phyloP scores from a whole-genome alignment of 1,284 basidiomycete species.

The Megacollybia platyphylla region DNA sequence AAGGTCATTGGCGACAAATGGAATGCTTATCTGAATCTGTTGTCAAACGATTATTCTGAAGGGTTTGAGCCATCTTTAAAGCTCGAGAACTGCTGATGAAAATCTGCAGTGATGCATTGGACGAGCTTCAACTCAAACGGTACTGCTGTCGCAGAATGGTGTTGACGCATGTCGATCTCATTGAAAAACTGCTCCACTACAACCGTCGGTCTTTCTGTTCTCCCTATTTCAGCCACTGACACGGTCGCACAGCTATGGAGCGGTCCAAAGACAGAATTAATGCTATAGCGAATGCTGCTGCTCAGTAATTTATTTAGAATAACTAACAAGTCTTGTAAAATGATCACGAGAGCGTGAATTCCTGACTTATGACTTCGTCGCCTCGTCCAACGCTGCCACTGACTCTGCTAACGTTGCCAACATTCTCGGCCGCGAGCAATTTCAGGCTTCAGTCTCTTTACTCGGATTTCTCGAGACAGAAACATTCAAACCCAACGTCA shows the following conservation, averaged over 20 bases:
- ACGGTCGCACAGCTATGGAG: constrained; percentile 11
- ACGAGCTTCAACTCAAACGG: constrained; percentile 81
- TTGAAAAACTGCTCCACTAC: constrained; percentile 92
- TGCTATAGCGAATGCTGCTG: neutral
- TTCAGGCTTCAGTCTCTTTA: constrained; percentile 76
- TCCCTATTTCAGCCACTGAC: neutral
- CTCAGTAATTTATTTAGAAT: too few relatives aligned
- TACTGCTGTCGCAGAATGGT: constrained; percentile 99
- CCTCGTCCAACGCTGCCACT: constrained; percentile 2
- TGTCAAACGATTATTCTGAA: constrained; percentile 72
- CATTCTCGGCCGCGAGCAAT: constrained; percentile 37
- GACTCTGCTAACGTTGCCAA: constrained; percentile 21
- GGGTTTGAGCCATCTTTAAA: constrained; percentile 44
- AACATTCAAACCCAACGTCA: constrained; percentile 72
- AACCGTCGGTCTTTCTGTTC: constrained; percentile 60
- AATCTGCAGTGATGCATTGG: constrained; percentile 70
- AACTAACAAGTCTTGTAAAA: too few relatives aligned
- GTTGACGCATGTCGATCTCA: constrained; percentile 92
- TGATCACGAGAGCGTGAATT: too few relatives aligned
- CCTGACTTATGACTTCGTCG: too few relatives aligned
- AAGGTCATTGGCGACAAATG: constrained; percentile 93
- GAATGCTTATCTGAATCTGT: constrained; percentile 72
- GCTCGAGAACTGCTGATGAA: constrained; percentile 1
- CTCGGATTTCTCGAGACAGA: constrained; percentile 78
- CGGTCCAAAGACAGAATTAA: constrained; percentile 9